phyloP scores from a whole-genome alignment of 768 basidiomycete species.

The Russula vinacea region DNA sequence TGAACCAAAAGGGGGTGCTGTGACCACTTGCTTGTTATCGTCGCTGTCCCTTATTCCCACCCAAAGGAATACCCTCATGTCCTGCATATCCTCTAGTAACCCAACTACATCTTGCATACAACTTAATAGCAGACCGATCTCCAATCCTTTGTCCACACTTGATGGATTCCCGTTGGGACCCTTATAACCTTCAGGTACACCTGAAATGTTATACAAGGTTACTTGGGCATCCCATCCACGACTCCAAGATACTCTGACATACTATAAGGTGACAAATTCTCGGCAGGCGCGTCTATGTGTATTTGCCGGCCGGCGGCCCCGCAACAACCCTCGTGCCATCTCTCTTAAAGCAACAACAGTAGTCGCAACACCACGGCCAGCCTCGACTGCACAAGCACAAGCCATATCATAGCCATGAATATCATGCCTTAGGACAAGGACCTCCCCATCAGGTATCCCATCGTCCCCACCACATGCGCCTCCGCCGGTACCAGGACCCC shows the following conservation, averaged over 20 bases:
- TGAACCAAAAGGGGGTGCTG: not conserved
- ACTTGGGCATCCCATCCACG: not conserved
- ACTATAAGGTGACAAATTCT: too few relatives aligned
- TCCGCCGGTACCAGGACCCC: not conserved
- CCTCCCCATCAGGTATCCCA: not conserved
- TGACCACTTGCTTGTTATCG: not conserved
- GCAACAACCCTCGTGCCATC: constrained; percentile 20
- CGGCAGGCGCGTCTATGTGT: too few relatives aligned
- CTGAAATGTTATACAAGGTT: not conserved
- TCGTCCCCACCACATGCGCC: not conserved
- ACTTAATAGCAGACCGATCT: not conserved
- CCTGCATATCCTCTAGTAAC: too few relatives aligned
- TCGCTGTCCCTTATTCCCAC: not conserved
- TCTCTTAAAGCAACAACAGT: constrained; percentile 2
- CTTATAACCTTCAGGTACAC: not conserved
- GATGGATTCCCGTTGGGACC: not conserved
- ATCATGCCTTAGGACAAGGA: constrained; percentile 25
- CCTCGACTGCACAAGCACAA: constrained; percentile 29
- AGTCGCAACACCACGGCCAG: constrained; percentile 20
- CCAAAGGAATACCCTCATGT: not conserved
- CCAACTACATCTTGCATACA: not conserved
- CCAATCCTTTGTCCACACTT: not conserved
- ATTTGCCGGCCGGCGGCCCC: too few relatives aligned
- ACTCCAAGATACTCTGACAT: too few relatives aligned
- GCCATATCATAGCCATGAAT: constrained; percentile 26